These are phyloP conservation scores for Gastroboletus turbinatus DNA, from an alignment of 1,284 basidiomycete genomes.

Conservation along the genomic window DNA sequence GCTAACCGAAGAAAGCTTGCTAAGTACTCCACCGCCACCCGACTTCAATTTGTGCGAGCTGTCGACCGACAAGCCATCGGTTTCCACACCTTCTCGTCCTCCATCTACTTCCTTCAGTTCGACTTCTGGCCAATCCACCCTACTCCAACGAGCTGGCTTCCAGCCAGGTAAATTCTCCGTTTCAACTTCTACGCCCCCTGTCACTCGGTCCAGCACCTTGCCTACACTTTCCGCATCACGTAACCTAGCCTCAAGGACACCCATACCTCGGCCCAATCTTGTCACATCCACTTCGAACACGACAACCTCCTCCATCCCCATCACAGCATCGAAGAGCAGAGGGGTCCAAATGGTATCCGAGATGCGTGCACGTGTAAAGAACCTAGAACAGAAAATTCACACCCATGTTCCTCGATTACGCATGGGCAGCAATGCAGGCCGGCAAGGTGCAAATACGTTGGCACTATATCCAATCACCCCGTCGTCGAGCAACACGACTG, in stretches of 20 bases:
- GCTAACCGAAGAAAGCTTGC: slow-evolving; percentile 44
- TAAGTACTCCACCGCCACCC: slow-evolving; percentile 54
- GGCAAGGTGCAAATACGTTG: slow-evolving; percentile 41
- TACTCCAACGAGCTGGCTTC: slow-evolving; percentile 53
- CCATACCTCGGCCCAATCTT: slow-evolving; percentile 45
- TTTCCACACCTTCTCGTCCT: slow-evolving; percentile 31
- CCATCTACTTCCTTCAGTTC: slow-evolving; percentile 40
- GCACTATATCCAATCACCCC: slow-evolving; percentile 37
- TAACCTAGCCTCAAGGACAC: slow-evolving; percentile 45
- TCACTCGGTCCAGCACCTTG: slow-evolving; percentile 59
- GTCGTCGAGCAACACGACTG: slow-evolving; percentile 36
- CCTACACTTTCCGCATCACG: slow-evolving; percentile 49
- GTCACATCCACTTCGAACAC: slow-evolving; percentile 44
- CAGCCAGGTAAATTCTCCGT: slow-evolving; percentile 44
- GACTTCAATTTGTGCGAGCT: slow-evolving; percentile 65
- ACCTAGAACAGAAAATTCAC: slow-evolving; percentile 80
- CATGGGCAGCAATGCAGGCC: slow-evolving; percentile 68
- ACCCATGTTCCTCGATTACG: slow-evolving; percentile 78
- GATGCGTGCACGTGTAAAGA: slow-evolving; percentile 78
- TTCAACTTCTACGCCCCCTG: slow-evolving; percentile 43
- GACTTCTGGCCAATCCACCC: slow-evolving; percentile 44
- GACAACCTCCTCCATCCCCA: slow-evolving; percentile 32
- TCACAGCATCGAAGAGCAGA: slow-evolving; percentile 61
- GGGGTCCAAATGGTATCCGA: slow-evolving; percentile 88
- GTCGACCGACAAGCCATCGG: slow-evolving; percentile 41